A percentile compares a stretch with the other conserved stretches of the same genome.
phyloP scores from a whole-genome alignment of 805 yeast genomes.

The Candida insectalens region DNA sequence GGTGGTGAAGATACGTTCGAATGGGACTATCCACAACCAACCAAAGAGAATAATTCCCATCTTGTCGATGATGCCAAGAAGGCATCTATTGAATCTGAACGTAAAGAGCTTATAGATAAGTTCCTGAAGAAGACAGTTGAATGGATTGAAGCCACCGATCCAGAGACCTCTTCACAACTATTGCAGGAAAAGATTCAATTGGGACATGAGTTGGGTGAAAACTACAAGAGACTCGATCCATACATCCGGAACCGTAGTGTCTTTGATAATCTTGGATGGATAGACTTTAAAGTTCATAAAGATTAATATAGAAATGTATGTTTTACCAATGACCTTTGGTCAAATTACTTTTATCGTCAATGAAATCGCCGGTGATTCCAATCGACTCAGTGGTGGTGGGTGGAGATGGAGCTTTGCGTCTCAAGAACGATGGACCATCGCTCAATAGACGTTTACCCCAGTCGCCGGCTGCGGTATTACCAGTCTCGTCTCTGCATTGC shows the following conservation, averaged over 20 bases:
- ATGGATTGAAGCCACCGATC: constrained; percentile 66
- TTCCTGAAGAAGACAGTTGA: constrained; percentile 57
- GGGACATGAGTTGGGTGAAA: constrained; percentile 43
- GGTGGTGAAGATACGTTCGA: constrained; percentile 66
- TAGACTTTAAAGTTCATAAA: constrained; percentile 17
- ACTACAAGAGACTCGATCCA: constrained; percentile 68
- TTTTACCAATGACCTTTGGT: constrained; percentile 22
- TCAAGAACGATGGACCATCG: constrained; percentile 29
- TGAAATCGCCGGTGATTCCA: constrained; percentile 25
- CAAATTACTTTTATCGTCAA: constrained; percentile 16
- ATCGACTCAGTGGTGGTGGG: constrained; percentile 6
- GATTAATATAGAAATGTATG: background rate
- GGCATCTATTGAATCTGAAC: constrained; percentile 32
- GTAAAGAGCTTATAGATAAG: constrained; percentile 41
- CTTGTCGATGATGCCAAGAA: constrained; percentile 37
- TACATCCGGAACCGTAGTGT: constrained; percentile 70
- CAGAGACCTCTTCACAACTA: constrained; percentile 36
- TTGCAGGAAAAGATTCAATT: constrained; percentile 45
- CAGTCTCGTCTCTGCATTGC: constrained; percentile 94
- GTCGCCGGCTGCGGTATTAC: constrained; percentile 83
- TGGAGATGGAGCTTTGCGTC: constrained; percentile 8
- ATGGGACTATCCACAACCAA: constrained; percentile 54
- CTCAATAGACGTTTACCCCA: constrained; percentile 78
- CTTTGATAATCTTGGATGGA: constrained; percentile 63
- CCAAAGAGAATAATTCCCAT: constrained; percentile 44